A percentile compares a stretch with the other conserved stretches of the same genome.
These are phyloP conservation scores for Glycine soja DNA, from an alignment of 306 rosid species.

Conservation along the genomic window DNA sequence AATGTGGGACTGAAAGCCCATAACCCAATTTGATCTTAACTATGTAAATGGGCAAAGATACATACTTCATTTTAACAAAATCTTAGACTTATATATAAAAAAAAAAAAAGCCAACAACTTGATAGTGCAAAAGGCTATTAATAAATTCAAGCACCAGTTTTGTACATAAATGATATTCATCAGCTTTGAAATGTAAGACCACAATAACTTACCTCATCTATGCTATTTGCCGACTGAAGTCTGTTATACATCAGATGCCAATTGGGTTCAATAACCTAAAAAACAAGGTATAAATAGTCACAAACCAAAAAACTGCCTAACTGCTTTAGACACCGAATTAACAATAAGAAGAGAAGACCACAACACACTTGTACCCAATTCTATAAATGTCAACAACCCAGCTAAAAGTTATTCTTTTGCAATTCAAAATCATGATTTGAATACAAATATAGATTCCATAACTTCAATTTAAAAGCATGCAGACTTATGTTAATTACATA, in stretches of 20 bases:
- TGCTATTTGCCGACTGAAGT: constrained; percentile 89
- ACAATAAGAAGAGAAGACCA: constrained; percentile 17
- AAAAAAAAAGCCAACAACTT: not conserved
- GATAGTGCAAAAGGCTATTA: too few species aligned
- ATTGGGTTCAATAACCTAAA: constrained; percentile 94
- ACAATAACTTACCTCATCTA: constrained; percentile 77
- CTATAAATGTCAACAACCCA: not conserved
- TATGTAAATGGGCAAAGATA: not conserved
- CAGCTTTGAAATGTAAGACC: not conserved
- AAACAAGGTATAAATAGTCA: constrained; percentile 35
- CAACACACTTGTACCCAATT: constrained; percentile 15
- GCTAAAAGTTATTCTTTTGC: not conserved
- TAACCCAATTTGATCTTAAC: not conserved
- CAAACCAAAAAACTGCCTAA: constrained; percentile 12
- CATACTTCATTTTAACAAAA: not conserved
- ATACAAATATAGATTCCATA: constrained; percentile 25
- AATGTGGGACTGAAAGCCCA: not conserved
- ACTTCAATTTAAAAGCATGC: constrained; percentile 26
- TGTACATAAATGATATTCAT: too few species aligned
- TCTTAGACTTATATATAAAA: not conserved
- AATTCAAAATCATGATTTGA: constrained; percentile 36
- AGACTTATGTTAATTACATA: not conserved
- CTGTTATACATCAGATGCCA: constrained; percentile 93
- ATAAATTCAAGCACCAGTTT: too few species aligned
- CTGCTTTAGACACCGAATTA: constrained; percentile 40